Percentiles rank a stretch among this genome's conserved stretches.
phyloP scores from a whole-genome alignment of 768 basidiomycete species.

The Suillus weaverae region DNA sequence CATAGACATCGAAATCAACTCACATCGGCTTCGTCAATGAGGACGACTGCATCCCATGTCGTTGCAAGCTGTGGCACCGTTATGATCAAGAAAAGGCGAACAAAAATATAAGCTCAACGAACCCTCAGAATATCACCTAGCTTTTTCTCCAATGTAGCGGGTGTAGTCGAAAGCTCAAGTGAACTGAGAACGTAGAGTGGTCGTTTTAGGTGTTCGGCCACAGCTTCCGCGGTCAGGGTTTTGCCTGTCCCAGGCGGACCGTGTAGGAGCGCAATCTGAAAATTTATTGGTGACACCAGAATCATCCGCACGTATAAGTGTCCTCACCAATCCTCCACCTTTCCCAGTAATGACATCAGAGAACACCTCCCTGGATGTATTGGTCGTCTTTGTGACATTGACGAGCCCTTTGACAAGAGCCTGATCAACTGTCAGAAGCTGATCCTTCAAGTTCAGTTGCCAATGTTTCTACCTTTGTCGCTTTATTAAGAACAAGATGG shows the following conservation, averaged over 20 bases:
- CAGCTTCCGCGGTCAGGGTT: slow-evolving; percentile 61
- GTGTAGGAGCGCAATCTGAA: slow-evolving; percentile 26
- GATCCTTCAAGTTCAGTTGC: not conserved
- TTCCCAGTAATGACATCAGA: slow-evolving; percentile 63
- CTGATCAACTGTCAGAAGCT: slow-evolving; percentile 36
- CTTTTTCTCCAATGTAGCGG: slow-evolving; percentile 41
- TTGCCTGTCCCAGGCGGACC: slow-evolving; percentile 41
- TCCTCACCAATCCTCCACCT: slow-evolving; percentile 59
- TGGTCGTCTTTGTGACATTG: slow-evolving; percentile 24
- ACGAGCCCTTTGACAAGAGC: slow-evolving; percentile 27
- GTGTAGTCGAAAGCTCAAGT: slow-evolving; percentile 54
- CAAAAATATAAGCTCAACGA: not conserved
- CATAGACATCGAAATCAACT: not conserved
- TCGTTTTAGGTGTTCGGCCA: slow-evolving; percentile 53
- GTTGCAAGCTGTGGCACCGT: slow-evolving; percentile 53
- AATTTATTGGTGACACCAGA: not conserved
- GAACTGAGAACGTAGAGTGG: slow-evolving; percentile 55
- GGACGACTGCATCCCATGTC: slow-evolving; percentile 59
- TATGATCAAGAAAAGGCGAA: slow-evolving; percentile 22
- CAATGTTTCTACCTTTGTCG: slow-evolving; percentile 40
- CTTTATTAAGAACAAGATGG: slow-evolving; percentile 57
- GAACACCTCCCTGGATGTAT: slow-evolving; percentile 19
- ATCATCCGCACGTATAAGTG: slow-evolving; percentile 26
- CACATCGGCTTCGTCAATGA: slow-evolving; percentile 49
- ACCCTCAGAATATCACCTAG: slow-evolving; percentile 30